Conservation (phyloP, 2,329 filamentous ascomycete species). For the Trichophyton mentagrophytes region DNA sequence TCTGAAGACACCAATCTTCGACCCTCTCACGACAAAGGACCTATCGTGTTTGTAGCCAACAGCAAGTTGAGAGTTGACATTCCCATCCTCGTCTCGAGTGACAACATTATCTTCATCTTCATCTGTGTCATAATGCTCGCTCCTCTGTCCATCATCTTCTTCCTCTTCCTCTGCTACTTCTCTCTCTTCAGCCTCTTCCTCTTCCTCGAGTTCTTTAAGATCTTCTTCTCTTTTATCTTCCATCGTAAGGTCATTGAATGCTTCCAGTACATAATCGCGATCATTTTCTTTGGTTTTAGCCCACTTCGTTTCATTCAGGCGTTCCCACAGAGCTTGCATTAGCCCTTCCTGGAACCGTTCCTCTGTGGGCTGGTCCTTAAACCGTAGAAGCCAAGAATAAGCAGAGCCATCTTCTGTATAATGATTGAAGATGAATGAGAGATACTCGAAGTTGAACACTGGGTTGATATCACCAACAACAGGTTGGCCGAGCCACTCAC, state of each 20-base stretch:
- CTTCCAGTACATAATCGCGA: constrained; percentile 84
- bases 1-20: constrained; percentile 98
- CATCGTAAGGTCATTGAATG: constrained; percentile 89
- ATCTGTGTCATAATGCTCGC: constrained; percentile 61
- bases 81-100: constrained; percentile 57
- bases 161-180: constrained; percentile 51
- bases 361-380: constrained; percentile 67
- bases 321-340: constrained; percentile 94
- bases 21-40: constrained; percentile 91
- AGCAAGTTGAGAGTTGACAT: constrained; percentile 84
- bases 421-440: constrained; percentile 99
- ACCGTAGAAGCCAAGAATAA: constrained; percentile 89
- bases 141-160: constrained; percentile 51
- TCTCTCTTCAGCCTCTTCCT: constrained; percentile 44
- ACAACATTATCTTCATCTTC: constrained; percentile 70
- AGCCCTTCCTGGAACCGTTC: constrained; percentile 86
- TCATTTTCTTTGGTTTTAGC: constrained; percentile 83
- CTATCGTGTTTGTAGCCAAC: constrained; percentile 96
- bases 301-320: constrained; percentile 90
- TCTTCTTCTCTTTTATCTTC: constrained; percentile 56
- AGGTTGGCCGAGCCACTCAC: constrained; percentile 75
- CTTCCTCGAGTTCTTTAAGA: constrained; percentile 42
- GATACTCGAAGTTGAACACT: constrained; percentile 95
- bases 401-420: constrained; percentile 79
- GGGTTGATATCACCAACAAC: constrained; percentile 88